phyloP scores from a whole-genome alignment of 768 basidiomycete species.

The Cyclocybe aegerita region DNA sequence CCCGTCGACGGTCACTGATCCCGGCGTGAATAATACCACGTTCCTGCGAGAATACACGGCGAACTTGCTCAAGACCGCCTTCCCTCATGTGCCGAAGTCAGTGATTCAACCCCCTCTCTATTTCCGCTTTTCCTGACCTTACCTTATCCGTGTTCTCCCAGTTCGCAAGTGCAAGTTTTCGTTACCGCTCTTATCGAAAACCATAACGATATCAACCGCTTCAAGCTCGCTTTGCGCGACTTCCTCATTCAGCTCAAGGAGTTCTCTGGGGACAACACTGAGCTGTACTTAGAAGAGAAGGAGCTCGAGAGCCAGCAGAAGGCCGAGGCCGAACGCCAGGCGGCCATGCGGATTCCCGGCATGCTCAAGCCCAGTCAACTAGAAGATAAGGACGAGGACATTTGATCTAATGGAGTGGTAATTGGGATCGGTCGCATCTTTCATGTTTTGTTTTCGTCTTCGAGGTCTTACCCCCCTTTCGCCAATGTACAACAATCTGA shows the following conservation, averaged over 20 bases:
- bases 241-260: conserved; percentile 98
- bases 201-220: conserved; percentile 80
- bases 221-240: conserved; percentile 93
- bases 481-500: conserved; percentile 26
- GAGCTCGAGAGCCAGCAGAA: conserved; percentile 80
- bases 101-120: conserved; percentile 25
- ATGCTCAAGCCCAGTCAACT: conserved; percentile 95
- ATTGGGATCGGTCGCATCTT: conserved; percentile 23
- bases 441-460: conserved; percentile 24
- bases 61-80: conserved; percentile 82
- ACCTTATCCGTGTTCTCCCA: conserved; percentile 25
- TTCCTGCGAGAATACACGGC: conserved; percentile 87
- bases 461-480: conserved; percentile 22
- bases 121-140: conserved; percentile 13
- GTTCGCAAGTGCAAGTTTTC: conserved; percentile 72
- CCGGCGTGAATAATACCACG: conserved; percentile 70
- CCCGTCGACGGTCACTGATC: conserved; percentile 65
- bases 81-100: conserved; percentile 89
- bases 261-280: conserved; percentile 92
- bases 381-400: conserved; percentile 93
- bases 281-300: conserved; percentile 92
- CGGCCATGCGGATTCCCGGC: conserved; percentile 94
- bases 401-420: conserved; percentile 40
- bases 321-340: conserved; percentile 80
- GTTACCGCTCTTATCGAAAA: conserved; percentile 66